A percentile compares a stretch with the other conserved stretches of the same genome.
Conservation (phyloP, 2,329 filamentous ascomycete species). For the Colletotrichum echinochloae region DNA sequence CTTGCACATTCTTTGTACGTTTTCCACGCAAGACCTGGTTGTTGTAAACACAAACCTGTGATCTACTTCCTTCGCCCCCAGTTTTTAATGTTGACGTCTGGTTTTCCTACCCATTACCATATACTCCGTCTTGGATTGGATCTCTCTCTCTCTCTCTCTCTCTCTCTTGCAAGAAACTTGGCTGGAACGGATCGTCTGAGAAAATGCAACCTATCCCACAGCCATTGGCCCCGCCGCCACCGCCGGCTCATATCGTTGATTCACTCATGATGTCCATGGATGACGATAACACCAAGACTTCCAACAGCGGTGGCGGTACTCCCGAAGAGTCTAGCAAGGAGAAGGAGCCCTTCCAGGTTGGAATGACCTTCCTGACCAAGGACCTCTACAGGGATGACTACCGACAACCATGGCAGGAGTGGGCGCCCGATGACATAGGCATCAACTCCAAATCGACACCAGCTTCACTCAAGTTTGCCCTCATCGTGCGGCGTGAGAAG, state of each 20-base stretch:
- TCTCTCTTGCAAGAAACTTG: not conserved
- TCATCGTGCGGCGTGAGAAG: constrained; percentile 10
- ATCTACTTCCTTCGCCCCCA: not conserved
- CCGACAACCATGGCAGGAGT: constrained; percentile 3
- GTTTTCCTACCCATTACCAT: not conserved
- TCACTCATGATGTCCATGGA: not conserved
- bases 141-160: too few species aligned
- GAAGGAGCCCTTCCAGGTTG: not conserved
- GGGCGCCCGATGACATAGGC: not conserved
- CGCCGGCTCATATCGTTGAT: not conserved
- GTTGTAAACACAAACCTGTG: not conserved
- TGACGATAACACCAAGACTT: not conserved
- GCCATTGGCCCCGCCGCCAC: not conserved
- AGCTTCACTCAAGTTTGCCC: not conserved
- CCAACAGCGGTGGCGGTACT: not conserved
- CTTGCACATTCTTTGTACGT: not conserved
- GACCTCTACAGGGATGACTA: not conserved
- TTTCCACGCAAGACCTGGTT: not conserved
- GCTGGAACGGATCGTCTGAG: not conserved
- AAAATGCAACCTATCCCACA: not conserved
- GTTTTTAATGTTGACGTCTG: not conserved
- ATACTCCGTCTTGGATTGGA: not conserved
- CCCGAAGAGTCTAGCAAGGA: not conserved
- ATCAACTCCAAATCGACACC: not conserved
- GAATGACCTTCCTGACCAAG: not conserved